Evolutionary conservation across 306 rosid species (phyloP).

Genomic region (Gastrolobium villosum): DNA sequence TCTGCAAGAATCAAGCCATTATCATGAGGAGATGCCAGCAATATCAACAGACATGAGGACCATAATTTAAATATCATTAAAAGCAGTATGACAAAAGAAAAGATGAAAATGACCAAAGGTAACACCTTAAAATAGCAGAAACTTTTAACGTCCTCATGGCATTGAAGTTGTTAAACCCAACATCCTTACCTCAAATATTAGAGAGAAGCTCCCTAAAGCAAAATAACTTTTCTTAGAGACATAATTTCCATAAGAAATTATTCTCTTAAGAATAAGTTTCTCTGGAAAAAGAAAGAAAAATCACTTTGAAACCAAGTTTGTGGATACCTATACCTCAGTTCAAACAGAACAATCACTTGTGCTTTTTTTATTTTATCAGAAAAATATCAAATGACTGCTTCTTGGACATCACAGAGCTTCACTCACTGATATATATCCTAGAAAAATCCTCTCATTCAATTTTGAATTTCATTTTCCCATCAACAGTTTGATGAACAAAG

Average conservation of each 20-base stretch:
- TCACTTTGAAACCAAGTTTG: neutral
- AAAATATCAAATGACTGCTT: slow-evolving; percentile 6
- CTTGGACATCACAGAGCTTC: slow-evolving; percentile 12
- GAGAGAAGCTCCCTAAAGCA: neutral
- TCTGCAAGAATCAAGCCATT: slow-evolving; percentile 60
- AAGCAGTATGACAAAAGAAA: slow-evolving; percentile 1
- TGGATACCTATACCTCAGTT: slow-evolving; percentile 8
- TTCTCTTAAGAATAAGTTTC: neutral
- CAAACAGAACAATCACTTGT: slow-evolving; percentile 33
- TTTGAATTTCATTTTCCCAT: slow-evolving; percentile 24
- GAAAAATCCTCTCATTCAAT: neutral
- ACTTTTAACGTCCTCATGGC: neutral
- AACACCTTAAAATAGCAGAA: neutral
- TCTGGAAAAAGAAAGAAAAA: neutral
- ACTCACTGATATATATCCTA: neutral
- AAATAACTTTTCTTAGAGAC: neutral
- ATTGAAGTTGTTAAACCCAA: neutral
- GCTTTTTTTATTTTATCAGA: neutral
- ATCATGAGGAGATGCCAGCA: slow-evolving; percentile 43
- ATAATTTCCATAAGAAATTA: neutral
- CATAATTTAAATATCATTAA: slow-evolving; percentile 7
- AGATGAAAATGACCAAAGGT: neutral
- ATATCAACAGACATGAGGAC: slow-evolving; percentile 9
- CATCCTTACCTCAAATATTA: slow-evolving; percentile 2
- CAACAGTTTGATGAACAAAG: neutral